Conservation (phyloP, 495 filamentous ascomycete genomes). For the Lasiosphaeria ovina region DNA sequence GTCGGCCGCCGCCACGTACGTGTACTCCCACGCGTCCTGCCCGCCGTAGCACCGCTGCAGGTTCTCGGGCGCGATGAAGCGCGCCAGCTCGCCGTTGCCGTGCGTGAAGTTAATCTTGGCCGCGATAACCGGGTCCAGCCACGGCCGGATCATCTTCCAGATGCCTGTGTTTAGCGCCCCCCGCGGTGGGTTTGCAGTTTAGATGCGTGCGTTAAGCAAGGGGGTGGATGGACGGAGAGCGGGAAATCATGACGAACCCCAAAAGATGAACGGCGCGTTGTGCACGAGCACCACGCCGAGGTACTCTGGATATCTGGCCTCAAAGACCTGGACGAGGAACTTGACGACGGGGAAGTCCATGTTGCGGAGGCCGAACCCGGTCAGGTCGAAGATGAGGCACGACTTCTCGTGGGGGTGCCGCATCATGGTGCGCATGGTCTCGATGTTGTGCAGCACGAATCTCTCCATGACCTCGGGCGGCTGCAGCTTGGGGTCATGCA, state of each 20-base stretch:
- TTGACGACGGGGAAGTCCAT: slow-evolving; percentile 20
- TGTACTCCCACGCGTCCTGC: slow-evolving; percentile 13
- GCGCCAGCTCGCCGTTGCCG: slow-evolving; percentile 3
- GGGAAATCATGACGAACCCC: neutral
- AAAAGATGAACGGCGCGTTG: slow-evolving; percentile 16
- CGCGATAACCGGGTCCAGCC: slow-evolving; percentile 16
- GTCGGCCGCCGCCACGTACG: slow-evolving; percentile 7
- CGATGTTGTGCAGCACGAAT: slow-evolving; percentile 17
- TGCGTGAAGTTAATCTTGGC: slow-evolving; percentile 17
- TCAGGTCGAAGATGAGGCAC: slow-evolving; percentile 15
- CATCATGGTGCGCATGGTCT: slow-evolving; percentile 15
- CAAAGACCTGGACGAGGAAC: slow-evolving; percentile 15
- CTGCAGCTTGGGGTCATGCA: slow-evolving; percentile 16
- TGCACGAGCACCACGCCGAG: slow-evolving; percentile 15
- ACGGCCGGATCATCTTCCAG: slow-evolving; percentile 15
- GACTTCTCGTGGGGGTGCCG: slow-evolving; percentile 15
- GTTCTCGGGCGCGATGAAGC: slow-evolving; percentile 11
- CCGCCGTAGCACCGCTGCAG: slow-evolving; percentile 14
- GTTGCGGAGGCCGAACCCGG: slow-evolving; percentile 15
- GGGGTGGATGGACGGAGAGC: too few species aligned
- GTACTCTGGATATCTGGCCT: slow-evolving; percentile 17
- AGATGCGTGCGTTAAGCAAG: too few species aligned
- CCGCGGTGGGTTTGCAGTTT: too few species aligned
- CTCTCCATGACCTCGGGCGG: slow-evolving; percentile 14
- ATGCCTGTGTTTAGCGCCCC: slow-evolving; percentile 1